Evolutionary conservation across 352 stramenopile genomes (phyloP).

Genomic region (Phytopythium cucurbitacearum): DNA sequence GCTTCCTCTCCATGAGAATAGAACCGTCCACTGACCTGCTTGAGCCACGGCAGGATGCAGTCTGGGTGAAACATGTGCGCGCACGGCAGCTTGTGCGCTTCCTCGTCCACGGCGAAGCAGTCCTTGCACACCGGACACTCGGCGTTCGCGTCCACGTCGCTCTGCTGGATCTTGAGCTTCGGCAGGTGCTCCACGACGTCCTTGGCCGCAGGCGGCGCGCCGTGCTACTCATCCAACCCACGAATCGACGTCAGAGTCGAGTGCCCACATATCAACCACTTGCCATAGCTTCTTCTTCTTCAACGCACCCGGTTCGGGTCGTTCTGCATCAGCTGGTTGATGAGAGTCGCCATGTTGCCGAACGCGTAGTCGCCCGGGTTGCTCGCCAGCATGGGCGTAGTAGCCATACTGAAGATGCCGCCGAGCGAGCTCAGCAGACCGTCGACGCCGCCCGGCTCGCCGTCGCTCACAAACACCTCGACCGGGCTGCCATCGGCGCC

Average conservation of each 20-base stretch:
- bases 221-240: conserved; percentile 41
- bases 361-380: conserved; percentile 83
- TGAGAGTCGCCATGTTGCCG: conserved; percentile 77
- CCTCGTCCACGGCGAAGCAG: conserved; percentile 72
- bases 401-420: conserved; percentile 34
- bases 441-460: conserved; percentile 31
- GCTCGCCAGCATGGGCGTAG: conserved; percentile 34
- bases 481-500: conserved; percentile 67
- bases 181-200: conserved; percentile 70
- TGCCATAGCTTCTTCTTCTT: background rate
- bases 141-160: conserved; percentile 66
- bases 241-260: conserved; percentile 6
- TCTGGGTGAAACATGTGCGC: conserved; percentile 78
- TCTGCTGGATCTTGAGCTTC: conserved; percentile 67
- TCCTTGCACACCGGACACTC: conserved; percentile 88
- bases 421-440: conserved; percentile 58
- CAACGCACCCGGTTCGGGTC: conserved; percentile 73
- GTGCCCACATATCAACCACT: background rate
- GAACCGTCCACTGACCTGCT: conserved; percentile 25
- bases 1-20: background rate
- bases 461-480: conserved; percentile 74
- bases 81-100: conserved; percentile 71
- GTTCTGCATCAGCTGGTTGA: conserved; percentile 89
- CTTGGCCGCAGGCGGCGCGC: conserved; percentile 71
- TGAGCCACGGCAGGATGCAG: conserved; percentile 85